phyloP scores from a whole-genome alignment of 306 rosid genomes.

The Hippophae gyantsensis region DNA sequence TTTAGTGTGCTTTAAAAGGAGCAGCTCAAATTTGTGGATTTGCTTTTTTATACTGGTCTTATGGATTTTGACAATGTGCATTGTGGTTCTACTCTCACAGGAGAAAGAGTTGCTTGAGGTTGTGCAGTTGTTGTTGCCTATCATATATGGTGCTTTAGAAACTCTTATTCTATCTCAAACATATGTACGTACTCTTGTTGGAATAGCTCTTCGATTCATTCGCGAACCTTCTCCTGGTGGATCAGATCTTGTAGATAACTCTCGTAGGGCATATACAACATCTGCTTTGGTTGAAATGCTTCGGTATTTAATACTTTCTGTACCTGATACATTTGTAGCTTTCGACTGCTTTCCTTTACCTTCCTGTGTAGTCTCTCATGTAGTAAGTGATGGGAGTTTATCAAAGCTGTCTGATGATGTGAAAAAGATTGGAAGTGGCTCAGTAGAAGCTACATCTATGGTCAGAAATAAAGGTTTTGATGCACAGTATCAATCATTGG shows the following conservation, averaged over 20 bases:
- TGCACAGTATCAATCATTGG: constrained; percentile 58
- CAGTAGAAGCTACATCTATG: constrained; percentile 39
- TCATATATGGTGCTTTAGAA: constrained; percentile 79
- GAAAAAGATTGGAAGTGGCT: constrained; percentile 42
- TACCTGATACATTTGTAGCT: constrained; percentile 87
- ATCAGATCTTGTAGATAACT: constrained; percentile 90
- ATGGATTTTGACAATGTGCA: constrained; percentile 17
- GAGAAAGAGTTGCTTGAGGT: constrained; percentile 72
- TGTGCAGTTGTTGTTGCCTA: constrained; percentile 79
- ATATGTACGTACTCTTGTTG: constrained; percentile 76
- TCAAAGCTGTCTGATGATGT: constrained; percentile 50
- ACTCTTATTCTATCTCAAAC: constrained; percentile 74
- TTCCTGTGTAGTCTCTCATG: constrained; percentile 50
- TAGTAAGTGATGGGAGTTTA: constrained; percentile 58
- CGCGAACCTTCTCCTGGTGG: constrained; percentile 88
- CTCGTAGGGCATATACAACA: constrained; percentile 73
- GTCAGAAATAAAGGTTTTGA: constrained; percentile 60
- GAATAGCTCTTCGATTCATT: constrained; percentile 57
- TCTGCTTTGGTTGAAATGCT: constrained; percentile 83
- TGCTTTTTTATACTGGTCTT: constrained; percentile 7
- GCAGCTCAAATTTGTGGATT: neutral
- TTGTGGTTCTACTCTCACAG: constrained; percentile 36
- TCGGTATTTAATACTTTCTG: constrained; percentile 65
- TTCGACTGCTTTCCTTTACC: constrained; percentile 95
- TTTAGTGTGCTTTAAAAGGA: constrained; percentile 11